A percentile compares a stretch with the other conserved stretches of the same genome.
Conservation (phyloP, 2,329 filamentous ascomycete genomes). For the Pestalotiopsis sp. region DNA sequence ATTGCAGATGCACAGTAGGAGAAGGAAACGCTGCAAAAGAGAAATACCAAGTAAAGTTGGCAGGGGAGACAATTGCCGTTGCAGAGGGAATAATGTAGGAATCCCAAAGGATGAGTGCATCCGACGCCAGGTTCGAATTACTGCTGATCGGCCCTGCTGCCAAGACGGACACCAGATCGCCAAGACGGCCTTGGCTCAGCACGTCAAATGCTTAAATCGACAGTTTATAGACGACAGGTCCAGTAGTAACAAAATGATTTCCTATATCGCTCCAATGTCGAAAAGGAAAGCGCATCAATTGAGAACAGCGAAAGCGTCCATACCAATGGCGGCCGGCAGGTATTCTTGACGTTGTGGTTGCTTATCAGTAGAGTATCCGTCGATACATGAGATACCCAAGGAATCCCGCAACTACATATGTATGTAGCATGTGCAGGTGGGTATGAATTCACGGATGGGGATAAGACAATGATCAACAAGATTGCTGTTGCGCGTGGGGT, state of each 20-base stretch:
- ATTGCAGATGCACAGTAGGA: too few species aligned
- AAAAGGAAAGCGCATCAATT: background rate
- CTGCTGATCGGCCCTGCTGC: slow-evolving; percentile 2
- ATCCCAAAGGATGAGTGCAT: too few species aligned
- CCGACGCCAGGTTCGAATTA: background rate
- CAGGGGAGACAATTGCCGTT: too few species aligned
- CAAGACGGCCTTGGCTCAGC: slow-evolving; percentile 26
- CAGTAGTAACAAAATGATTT: background rate
- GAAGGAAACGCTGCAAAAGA: too few species aligned
- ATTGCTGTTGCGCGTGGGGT: background rate
- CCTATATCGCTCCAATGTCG: background rate
- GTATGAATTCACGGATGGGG: background rate
- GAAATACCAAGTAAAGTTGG: too few species aligned
- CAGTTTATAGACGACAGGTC: background rate
- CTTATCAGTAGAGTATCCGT: too few species aligned
- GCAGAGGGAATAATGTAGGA: too few species aligned
- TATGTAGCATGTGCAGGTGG: too few species aligned
- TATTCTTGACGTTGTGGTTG: too few species aligned
- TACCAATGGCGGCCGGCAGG: too few species aligned
- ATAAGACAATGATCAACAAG: background rate
- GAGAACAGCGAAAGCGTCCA: background rate
- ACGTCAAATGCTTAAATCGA: slow-evolving; percentile 30
- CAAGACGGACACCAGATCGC: slow-evolving; percentile 26
- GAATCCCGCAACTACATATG: too few species aligned
- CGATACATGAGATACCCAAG: too few species aligned